phyloP scores from a whole-genome alignment of 2,329 filamentous ascomycete species.

The Ceratocystis destructans region DNA sequence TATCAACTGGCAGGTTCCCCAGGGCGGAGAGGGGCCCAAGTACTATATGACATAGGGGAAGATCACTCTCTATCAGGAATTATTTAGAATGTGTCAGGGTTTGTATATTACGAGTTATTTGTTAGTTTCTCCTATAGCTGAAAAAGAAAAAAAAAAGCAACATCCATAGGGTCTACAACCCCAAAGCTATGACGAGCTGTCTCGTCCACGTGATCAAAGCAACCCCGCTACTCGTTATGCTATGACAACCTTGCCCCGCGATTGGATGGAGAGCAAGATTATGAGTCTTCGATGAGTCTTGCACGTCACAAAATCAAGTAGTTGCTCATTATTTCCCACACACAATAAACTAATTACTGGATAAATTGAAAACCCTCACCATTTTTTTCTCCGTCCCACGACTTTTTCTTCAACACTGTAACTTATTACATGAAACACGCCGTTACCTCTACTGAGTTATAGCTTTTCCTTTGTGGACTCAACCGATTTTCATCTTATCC shows the following conservation, averaged over 20 bases:
- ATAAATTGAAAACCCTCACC: not conserved
- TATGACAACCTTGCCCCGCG: not conserved
- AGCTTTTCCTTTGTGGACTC: not conserved
- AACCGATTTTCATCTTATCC: constrained; percentile 6
- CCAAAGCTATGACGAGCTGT: not conserved
- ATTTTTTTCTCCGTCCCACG: not conserved
- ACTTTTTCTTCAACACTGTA: not conserved
- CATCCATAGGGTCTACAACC: not conserved
- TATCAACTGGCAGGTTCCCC: constrained; percentile 92
- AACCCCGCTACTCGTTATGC: not conserved
- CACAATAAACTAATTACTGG: not conserved
- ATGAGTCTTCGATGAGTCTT: constrained; percentile 4
- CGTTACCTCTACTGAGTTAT: too few species aligned
- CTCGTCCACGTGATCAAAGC: not conserved
- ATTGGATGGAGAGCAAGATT: not conserved
- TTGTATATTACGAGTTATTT: too few species aligned
- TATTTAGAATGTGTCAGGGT: too few species aligned
- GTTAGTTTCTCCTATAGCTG: too few species aligned
- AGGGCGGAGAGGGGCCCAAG: constrained; percentile 69
- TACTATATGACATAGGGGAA: constrained; percentile 50
- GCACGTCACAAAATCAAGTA: not conserved
- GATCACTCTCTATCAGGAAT: not conserved
- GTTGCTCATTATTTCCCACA: not conserved
- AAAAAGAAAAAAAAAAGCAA: too few species aligned
- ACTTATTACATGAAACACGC: too few species aligned